phyloP scores from a whole-genome alignment of 179 eudicot species.

The Vitellaria paradoxa region DNA sequence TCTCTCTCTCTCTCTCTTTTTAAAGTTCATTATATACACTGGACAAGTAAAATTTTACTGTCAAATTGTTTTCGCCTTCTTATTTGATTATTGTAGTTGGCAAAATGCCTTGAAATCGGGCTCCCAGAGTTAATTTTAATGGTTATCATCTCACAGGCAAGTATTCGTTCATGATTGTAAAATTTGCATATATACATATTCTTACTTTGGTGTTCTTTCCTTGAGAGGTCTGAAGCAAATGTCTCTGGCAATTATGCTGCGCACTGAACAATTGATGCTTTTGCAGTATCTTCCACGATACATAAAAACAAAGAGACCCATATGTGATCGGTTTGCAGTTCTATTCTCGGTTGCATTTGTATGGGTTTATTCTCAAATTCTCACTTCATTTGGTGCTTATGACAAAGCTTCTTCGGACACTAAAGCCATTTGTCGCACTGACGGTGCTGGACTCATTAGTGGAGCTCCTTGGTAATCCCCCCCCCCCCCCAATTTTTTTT shows the following conservation, averaged over 20 bases:
- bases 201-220: not conserved
- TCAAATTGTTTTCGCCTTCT: too few species aligned
- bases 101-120: slow-evolving; percentile 64
- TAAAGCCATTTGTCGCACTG: slow-evolving; percentile 47
- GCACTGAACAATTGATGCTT: not conserved
- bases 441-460: slow-evolving; percentile 49
- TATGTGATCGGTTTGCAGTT: slow-evolving; percentile 50
- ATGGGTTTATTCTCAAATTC: slow-evolving; percentile 54
- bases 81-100: slow-evolving; percentile 42
- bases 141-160: slow-evolving; percentile 68
- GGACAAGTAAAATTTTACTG: too few species aligned
- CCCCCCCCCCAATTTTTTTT: not conserved
- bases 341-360: slow-evolving; percentile 46
- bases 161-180: not conserved
- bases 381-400: slow-evolving; percentile 59
- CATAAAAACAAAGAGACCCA: slow-evolving; percentile 38
- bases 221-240: not conserved
- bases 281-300: slow-evolving; percentile 55
- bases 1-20: too few species aligned
- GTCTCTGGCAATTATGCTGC: not conserved
- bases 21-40: too few species aligned
- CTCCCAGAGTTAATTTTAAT: slow-evolving; percentile 56
- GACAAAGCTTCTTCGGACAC: slow-evolving; percentile 29
- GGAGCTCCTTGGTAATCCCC: slow-evolving; percentile 57
- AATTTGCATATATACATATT: not conserved